Percentiles rank a stretch among this genome's conserved stretches.
Conservation (phyloP, 2,329 filamentous ascomycete species). For the Arthrocladium fulminans region DNA sequence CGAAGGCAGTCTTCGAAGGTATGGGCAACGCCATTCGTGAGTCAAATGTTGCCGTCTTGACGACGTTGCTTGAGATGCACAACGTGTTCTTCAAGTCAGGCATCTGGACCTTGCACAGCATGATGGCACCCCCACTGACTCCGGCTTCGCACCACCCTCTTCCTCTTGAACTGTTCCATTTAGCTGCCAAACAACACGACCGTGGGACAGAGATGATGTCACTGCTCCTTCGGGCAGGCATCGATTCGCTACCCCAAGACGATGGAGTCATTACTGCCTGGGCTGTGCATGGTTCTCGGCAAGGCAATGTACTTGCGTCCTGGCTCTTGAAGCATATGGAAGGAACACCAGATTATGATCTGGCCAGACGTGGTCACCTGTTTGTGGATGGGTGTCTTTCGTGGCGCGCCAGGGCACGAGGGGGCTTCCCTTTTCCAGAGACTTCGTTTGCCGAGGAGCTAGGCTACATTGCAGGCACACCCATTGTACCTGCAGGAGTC, state of each 20-base stretch:
- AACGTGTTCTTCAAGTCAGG: constrained; percentile 8
- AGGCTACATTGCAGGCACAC: constrained; percentile 8
- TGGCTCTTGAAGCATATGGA: constrained; percentile 17
- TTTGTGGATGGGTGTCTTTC: constrained; percentile 7
- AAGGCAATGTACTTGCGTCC: constrained; percentile 8
- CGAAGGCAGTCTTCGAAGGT: constrained; percentile 30
- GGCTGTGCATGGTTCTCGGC: constrained; percentile 9
- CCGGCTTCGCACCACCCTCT: constrained; percentile 8
- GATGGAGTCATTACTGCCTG: constrained; percentile 17
- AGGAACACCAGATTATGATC: constrained; percentile 4
- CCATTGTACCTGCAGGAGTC: background rate
- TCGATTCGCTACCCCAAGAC: constrained; percentile 13
- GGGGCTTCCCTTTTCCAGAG: background rate
- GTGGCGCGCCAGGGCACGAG: background rate
- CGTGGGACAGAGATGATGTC: constrained; percentile 4
- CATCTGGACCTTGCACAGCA: background rate
- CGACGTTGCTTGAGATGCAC: constrained; percentile 30
- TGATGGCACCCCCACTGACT: constrained; percentile 2
- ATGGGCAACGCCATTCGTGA: constrained; percentile 32
- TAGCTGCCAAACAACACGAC: constrained; percentile 8
- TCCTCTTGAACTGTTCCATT: constrained; percentile 17
- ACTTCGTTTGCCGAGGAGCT: constrained; percentile 5
- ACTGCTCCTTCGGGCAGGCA: constrained; percentile 14
- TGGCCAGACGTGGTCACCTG: constrained; percentile 4
- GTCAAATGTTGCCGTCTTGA: constrained; percentile 27